Percentiles rank a stretch among this genome's conserved stretches.
Evolutionary conservation across 2,329 filamentous ascomycete genomes (phyloP).

Genomic region (Penicillium griseofulvum): DNA sequence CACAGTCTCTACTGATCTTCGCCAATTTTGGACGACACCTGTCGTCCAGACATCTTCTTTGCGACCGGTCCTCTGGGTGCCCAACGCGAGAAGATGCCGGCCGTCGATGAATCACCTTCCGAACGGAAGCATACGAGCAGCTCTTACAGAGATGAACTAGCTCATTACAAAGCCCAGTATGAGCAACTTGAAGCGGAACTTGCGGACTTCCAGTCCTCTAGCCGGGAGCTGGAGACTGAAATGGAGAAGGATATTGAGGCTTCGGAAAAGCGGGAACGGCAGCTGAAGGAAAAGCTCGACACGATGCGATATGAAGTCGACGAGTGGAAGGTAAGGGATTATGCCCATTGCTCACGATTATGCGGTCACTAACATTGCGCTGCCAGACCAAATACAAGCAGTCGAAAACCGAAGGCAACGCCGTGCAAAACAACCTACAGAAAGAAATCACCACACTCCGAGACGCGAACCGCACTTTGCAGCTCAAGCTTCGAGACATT

Average conservation of each 20-base stretch:
- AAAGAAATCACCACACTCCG: constrained; percentile 93
- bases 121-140: constrained; percentile 41
- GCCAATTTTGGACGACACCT: constrained; percentile 7
- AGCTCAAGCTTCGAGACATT: constrained; percentile 84
- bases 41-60: constrained; percentile 13
- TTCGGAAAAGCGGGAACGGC: constrained; percentile 87
- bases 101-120: constrained; percentile 37
- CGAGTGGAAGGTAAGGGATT: constrained; percentile 81
- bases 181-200: constrained; percentile 88
- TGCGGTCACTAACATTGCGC: constrained; percentile 6
- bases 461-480: constrained; percentile 76
- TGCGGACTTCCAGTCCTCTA: constrained; percentile 89
- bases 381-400: constrained; percentile 89
- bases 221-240: constrained; percentile 89
- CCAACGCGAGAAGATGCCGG: constrained; percentile 37
- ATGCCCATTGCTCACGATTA: neutral
- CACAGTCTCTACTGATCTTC: neutral
- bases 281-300: constrained; percentile 83
- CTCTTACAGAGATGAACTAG: constrained; percentile 68
- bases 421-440: constrained; percentile 80
- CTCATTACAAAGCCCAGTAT: constrained; percentile 96
- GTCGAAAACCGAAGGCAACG: constrained; percentile 81
- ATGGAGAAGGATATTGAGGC: constrained; percentile 94
- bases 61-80: constrained; percentile 19
- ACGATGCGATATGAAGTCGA: constrained; percentile 83